phyloP scores from a whole-genome alignment of 768 basidiomycete genomes.

The Jaapia argillacea region DNA sequence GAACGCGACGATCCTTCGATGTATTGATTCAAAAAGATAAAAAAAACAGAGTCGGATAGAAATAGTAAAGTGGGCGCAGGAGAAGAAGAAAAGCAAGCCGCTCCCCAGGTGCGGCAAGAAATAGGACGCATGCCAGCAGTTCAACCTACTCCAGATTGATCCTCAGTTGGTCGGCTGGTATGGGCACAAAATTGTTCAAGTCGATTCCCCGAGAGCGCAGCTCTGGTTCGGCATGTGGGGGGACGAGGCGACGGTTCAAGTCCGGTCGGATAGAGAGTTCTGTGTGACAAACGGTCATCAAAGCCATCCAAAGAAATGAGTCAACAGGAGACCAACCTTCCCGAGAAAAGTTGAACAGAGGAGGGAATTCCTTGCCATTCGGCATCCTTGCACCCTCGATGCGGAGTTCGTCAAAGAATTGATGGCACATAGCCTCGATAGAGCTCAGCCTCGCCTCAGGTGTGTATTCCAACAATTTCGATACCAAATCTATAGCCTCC shows the following conservation, averaged over 20 bases:
- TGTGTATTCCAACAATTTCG: constrained; percentile 96
- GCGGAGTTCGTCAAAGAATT: constrained; percentile 96
- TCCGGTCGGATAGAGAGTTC: constrained; percentile 97
- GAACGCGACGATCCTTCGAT: constrained; percentile 7
- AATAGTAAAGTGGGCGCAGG: not conserved
- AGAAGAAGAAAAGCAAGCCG: not conserved
- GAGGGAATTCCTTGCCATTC: constrained; percentile 93
- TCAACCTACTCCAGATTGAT: constrained; percentile 71
- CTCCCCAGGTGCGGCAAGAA: not conserved
- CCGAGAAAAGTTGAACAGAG: constrained; percentile 89
- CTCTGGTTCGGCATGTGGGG: constrained; percentile 82
- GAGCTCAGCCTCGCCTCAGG: constrained; percentile 86
- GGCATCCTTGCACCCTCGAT: constrained; percentile 90
- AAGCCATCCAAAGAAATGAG: not conserved
- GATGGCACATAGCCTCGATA: constrained; percentile 85
- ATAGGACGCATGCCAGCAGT: not conserved
- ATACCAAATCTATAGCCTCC: constrained; percentile 93
- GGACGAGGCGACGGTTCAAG: constrained; percentile 85
- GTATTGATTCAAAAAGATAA: not conserved
- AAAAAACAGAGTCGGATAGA: too few relatives aligned
- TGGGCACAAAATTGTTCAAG: constrained; percentile 89
- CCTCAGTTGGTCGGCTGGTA: constrained; percentile 92
- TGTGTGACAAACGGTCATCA: constrained; percentile 21
- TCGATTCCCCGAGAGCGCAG: constrained; percentile 79
- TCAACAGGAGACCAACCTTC: constrained; percentile 62